Evolutionary conservation across 2,329 filamentous ascomycete genomes (phyloP), one percentile per base, ranked within the genome.

Genomic region (Aureobasidium uvarum): DNA sequence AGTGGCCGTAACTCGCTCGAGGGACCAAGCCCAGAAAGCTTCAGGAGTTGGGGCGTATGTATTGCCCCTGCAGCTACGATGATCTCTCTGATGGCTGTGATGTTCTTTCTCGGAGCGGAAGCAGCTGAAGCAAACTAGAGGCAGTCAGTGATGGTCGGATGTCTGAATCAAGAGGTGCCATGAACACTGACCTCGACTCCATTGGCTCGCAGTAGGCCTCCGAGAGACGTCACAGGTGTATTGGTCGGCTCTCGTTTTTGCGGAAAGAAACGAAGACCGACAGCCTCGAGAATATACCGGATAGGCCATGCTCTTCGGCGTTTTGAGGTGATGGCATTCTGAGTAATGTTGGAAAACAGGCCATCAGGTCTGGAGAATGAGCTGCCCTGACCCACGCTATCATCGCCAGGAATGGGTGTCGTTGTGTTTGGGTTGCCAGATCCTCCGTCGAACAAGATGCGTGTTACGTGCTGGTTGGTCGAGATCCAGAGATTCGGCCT

Each of bases 21-120:
- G 0, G 85, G 85, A 0, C 87, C 86, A 28, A 89, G 80, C 18
- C 87, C 87, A n/a, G 73, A 74, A 10, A 75, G 67, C 69, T 72
- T 70, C n/a, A 75, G 69, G 1, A 75, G 43, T 46, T 75, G 72
- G 4, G 73, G 73, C 18, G 69, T 72, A 41, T 73, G 72, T 14
- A 74, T 56, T 20, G 72, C 70, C 5, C 73, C 73, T 14, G 71
- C 71, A 46, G 73, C 68, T 23, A 74, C 28, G 33, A 75, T 72
- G 13, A 75, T 70, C 56, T 75, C 73, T 18, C 69, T 67, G 8
- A 62, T 69, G 0, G 72, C 72, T 23, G 64, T 67, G 11, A 74
- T 62, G 25, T 65, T 72, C 45, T 67, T 68, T 25, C 71, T 66
- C 13, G 63, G 33, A 11, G 36, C 65, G 11, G 66, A 55, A 2